Percentiles rank a stretch among this genome's conserved stretches.
phyloP scores from a whole-genome alignment of 768 basidiomycete genomes.

The Trametes cinnabarina region DNA sequence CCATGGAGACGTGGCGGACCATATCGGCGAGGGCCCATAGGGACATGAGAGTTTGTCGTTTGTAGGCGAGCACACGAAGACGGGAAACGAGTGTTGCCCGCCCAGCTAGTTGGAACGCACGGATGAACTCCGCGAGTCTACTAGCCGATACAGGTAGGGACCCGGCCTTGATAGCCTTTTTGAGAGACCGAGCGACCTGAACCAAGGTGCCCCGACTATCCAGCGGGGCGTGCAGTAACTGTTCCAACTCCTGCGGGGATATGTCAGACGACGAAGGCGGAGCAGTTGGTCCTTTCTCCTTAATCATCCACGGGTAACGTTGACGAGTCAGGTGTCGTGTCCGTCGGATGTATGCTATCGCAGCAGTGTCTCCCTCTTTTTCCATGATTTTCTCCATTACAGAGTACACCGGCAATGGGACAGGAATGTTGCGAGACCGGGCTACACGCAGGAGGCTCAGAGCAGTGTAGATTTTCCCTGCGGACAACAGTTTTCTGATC shows the following conservation, averaged over 20 bases:
- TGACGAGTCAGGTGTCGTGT: too few species aligned
- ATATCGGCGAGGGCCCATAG: constrained; percentile 31
- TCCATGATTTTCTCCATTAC: background rate
- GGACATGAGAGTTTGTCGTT: constrained; percentile 31
- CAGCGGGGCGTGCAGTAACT: background rate
- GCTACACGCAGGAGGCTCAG: constrained; percentile 44
- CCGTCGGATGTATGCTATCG: too few species aligned
- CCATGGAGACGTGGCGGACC: constrained; percentile 15
- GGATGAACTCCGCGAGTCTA: constrained; percentile 19
- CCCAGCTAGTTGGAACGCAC: constrained; percentile 36
- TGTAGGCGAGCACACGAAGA: constrained; percentile 53
- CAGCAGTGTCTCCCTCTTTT: too few species aligned
- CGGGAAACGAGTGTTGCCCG: constrained; percentile 64
- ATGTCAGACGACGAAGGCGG: background rate
- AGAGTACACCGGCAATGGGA: constrained; percentile 36
- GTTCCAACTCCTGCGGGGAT: background rate
- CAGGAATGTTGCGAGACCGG: constrained; percentile 24
- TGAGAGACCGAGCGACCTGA: background rate
- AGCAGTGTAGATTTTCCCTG: constrained; percentile 41
- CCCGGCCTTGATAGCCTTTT: background rate
- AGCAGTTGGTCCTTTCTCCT: too few species aligned
- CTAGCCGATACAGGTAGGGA: background rate
- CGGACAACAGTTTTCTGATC: constrained; percentile 40
- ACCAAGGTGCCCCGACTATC: background rate
- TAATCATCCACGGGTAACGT: too few species aligned